A percentile compares a stretch with the other conserved stretches of the same genome.
Evolutionary conservation across 805 yeast genomes (phyloP).

Genomic region (Starmera quercuum): DNA sequence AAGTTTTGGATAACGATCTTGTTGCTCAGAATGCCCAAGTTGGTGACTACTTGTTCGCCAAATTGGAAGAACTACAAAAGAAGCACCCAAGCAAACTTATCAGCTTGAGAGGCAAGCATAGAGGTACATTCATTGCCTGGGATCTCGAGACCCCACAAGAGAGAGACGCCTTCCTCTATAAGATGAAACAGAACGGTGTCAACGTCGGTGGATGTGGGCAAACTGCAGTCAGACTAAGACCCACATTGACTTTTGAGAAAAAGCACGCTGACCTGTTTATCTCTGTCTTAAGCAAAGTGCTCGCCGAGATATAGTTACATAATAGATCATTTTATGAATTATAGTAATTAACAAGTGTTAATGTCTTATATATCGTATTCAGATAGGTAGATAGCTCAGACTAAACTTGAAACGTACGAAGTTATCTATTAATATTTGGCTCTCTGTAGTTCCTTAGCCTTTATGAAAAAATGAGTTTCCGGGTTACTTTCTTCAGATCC

Average conservation of each 20-base stretch:
- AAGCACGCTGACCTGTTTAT: conserved; percentile 70
- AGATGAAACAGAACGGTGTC: conserved; percentile 58
- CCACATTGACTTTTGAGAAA: conserved; percentile 69
- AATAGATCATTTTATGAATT: not conserved
- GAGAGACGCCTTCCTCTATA: conserved; percentile 55
- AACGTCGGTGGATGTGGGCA: conserved; percentile 86
- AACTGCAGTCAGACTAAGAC: conserved; percentile 72
- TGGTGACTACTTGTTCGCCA: conserved; percentile 57
- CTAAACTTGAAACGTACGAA: too few relatives aligned
- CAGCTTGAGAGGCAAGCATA: conserved; percentile 65
- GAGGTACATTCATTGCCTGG: conserved; percentile 83
- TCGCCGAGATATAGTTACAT: conserved; percentile 12
- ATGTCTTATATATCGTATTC: too few relatives aligned
- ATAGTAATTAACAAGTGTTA: not conserved
- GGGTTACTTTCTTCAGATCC: too few relatives aligned
- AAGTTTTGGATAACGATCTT: conserved; percentile 54
- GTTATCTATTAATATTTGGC: too few relatives aligned
- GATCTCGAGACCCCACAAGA: conserved; percentile 44
- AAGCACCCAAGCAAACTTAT: conserved; percentile 46
- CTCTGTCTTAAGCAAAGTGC: conserved; percentile 30
- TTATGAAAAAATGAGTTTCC: too few relatives aligned
- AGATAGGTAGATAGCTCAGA: not conserved
- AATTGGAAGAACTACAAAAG: conserved; percentile 43
- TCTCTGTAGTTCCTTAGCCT: too few relatives aligned
- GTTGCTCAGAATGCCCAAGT: conserved; percentile 47